A percentile compares a stretch with the other conserved stretches of the same genome.
These are phyloP conservation scores for Aspergillus steynii DNA, from an alignment of 495 filamentous ascomycete genomes.

Conservation along the genomic window DNA sequence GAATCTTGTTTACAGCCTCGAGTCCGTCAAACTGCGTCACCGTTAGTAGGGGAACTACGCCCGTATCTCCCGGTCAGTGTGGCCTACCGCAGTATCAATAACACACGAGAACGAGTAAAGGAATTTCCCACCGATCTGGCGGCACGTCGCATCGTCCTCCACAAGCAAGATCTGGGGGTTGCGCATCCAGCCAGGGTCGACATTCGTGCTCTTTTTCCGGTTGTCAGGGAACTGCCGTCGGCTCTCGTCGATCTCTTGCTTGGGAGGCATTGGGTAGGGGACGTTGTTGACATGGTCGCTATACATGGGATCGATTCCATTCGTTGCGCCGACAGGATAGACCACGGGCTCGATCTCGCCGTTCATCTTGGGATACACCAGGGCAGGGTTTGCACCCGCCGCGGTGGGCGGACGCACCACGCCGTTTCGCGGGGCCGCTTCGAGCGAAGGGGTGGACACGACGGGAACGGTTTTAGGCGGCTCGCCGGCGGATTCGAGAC, in stretches of 20 bases:
- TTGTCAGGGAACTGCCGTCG: constrained; percentile 52
- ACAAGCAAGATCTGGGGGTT: constrained; percentile 87
- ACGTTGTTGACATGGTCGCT: constrained; percentile 93
- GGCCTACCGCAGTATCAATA: constrained; percentile 88
- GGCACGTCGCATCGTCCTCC: constrained; percentile 93
- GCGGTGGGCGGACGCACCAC: constrained; percentile 46
- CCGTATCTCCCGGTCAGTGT: constrained; percentile 49
- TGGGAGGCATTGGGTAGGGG: constrained; percentile 72
- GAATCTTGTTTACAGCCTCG: constrained; percentile 91
- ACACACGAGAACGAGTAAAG: constrained; percentile 82
- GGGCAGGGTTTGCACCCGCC: constrained; percentile 48
- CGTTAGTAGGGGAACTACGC: constrained; percentile 18
- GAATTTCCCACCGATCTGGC: constrained; percentile 93
- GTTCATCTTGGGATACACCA: constrained; percentile 54
- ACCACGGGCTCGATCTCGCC: constrained; percentile 78
- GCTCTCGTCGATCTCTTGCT: constrained; percentile 53
- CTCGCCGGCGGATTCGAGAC: constrained; percentile 76
- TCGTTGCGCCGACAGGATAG: constrained; percentile 84
- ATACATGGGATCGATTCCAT: constrained; percentile 93
- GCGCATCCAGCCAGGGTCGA: constrained; percentile 79
- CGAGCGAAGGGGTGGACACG: constrained; percentile 48
- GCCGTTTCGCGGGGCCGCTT: constrained; percentile 39
- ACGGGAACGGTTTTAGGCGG: constrained; percentile 57
- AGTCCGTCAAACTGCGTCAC: constrained; percentile 74
- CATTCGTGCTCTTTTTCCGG: constrained; percentile 66